These are phyloP conservation scores for Leishmania arabica DNA, from an alignment of 208 protist species.

Conservation along the genomic window DNA sequence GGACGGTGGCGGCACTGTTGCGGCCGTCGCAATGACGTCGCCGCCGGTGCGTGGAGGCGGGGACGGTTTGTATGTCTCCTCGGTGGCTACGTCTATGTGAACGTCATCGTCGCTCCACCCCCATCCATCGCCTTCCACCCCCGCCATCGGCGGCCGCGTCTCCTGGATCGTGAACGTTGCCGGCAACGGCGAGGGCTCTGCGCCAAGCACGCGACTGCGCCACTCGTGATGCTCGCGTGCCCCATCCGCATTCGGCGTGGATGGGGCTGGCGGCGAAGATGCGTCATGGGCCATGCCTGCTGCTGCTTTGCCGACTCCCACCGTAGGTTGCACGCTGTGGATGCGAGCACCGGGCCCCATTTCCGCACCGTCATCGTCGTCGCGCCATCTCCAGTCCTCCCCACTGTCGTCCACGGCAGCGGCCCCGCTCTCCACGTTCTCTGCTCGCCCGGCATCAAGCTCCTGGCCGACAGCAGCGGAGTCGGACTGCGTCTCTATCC, in stretches of 20 bases:
- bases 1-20: background rate
- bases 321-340: background rate
- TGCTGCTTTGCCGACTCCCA: background rate
- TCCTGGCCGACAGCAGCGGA: background rate
- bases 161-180: background rate
- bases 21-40: background rate
- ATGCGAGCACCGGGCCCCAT: background rate
- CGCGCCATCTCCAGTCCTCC: conserved; percentile 20
- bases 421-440: background rate
- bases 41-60: background rate
- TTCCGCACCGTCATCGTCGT: conserved; percentile 9
- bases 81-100: background rate
- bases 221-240: background rate
- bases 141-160: background rate
- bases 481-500: background rate
- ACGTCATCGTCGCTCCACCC: conserved; percentile 4
- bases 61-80: background rate
- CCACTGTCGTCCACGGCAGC: background rate
- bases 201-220: background rate
- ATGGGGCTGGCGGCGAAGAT: background rate
- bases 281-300: background rate
- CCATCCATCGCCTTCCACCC: background rate
- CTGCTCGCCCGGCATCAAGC: background rate
- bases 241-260: background rate
- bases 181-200: background rate